A percentile compares a stretch with the other conserved stretches of the same genome.
phyloP scores from a whole-genome alignment of 345 rosid species.

The Tarenaya hassleriana region DNA sequence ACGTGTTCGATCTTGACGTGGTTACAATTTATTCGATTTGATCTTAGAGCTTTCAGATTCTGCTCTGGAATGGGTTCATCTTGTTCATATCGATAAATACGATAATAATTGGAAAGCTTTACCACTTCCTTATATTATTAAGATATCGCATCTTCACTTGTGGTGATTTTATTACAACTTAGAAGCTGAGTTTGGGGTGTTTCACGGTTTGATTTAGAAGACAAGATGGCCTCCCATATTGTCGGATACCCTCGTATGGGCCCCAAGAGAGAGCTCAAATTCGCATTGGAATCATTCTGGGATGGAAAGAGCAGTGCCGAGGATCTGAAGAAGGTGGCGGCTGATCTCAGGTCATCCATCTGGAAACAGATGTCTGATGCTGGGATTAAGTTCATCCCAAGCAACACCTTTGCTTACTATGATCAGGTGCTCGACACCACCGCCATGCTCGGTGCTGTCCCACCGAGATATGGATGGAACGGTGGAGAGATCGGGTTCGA shows the following conservation, averaged over 20 bases:
- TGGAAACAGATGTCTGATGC: conserved; percentile 90
- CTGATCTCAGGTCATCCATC: conserved; percentile 80
- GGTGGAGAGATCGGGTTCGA: conserved; percentile 86
- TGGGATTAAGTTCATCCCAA: conserved; percentile 87
- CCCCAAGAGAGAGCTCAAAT: conserved; percentile 97
- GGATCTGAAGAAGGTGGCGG: conserved; percentile 77
- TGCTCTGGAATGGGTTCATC: conserved; percentile 4
- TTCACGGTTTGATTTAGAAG: conserved; percentile 17
- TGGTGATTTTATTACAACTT: neutral
- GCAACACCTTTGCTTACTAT: conserved; percentile 91
- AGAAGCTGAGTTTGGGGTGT: conserved; percentile 21
- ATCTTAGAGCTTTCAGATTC: neutral
- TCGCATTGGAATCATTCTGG: conserved; percentile 98
- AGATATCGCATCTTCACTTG: too few species aligned
- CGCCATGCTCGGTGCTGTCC: conserved; percentile 95
- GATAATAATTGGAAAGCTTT: neutral
- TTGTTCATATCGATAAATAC: neutral
- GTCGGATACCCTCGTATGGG: conserved; percentile 99
- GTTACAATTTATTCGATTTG: conserved; percentile 1
- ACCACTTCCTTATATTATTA: too few species aligned
- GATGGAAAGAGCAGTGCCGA: conserved; percentile 89
- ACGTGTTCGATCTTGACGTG: neutral
- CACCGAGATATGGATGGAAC: conserved; percentile 70
- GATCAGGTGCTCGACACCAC: conserved; percentile 93
- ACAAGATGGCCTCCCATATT: conserved; percentile 84